phyloP scores from a whole-genome alignment of 352 stramenopile species.

The Pilasporangium apinafurcum region DNA sequence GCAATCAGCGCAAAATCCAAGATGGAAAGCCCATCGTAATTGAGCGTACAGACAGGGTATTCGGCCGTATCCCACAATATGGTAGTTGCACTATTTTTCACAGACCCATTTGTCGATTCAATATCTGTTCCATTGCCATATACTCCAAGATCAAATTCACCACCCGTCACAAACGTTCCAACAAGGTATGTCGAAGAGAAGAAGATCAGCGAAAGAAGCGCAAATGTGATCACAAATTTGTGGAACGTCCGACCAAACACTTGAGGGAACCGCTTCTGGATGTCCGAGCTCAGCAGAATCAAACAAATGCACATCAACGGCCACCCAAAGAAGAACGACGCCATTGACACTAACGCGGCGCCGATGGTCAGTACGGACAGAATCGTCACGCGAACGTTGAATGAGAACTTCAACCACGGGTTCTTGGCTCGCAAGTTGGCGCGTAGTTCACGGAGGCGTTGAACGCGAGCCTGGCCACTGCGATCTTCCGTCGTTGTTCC shows the following conservation, averaged over 20 bases:
- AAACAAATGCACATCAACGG: conserved; percentile 68
- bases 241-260: conserved; percentile 70
- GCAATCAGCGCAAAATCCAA: conserved; percentile 76
- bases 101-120: conserved; percentile 15
- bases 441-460: conserved; percentile 34
- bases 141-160: conserved; percentile 39
- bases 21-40: conserved; percentile 49
- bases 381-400: conserved; percentile 32
- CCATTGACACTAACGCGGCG: conserved; percentile 48
- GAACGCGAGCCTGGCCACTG: conserved; percentile 4
- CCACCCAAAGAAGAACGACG: conserved; percentile 65
- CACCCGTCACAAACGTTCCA: conserved; percentile 60
- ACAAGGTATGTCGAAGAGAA: conserved; percentile 78
- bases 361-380: conserved; percentile 48
- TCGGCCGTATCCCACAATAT: conserved; percentile 42
- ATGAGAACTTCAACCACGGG: conserved; percentile 45
- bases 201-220: conserved; percentile 73
- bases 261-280: conserved; percentile 68
- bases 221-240: conserved; percentile 69
- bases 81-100: conserved; percentile 35
- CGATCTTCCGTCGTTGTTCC: conserved; percentile 1
- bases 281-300: conserved; percentile 54
- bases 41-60: conserved; percentile 71
- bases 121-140: conserved; percentile 39
- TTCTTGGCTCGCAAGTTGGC: conserved; percentile 29